A percentile compares a stretch with the other conserved stretches of the same genome.
Conservation (phyloP, 73 alveolate species). For the Durusdinium trenchii region DNA sequence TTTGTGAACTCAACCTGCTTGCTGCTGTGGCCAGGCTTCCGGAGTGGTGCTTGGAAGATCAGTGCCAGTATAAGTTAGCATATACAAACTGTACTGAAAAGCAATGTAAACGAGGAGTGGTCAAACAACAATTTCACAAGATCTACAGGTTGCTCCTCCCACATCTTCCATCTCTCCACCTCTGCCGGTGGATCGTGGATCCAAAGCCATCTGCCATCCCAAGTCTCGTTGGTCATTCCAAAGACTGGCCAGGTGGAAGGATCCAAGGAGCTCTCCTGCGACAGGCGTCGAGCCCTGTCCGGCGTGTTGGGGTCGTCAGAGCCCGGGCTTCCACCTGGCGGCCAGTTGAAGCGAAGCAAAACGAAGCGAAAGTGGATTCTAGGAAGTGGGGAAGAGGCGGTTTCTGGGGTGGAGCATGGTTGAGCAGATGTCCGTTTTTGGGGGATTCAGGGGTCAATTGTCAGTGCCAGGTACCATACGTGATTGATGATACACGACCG, state of each 20-base stretch:
- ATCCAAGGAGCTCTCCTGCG: constrained; percentile 40
- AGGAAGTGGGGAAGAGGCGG: background rate
- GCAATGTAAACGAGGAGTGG: no score
- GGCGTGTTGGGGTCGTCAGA: constrained; percentile 46
- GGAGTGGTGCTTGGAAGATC: no score
- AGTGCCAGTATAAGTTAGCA: no score
- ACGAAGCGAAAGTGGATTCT: background rate
- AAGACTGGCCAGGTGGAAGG: constrained; percentile 48
- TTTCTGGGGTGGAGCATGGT: background rate
- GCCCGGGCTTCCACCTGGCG: background rate
- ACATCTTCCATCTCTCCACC: no score
- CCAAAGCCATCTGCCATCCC: no score
- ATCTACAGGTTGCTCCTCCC: no score
- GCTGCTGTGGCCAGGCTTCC: no score
- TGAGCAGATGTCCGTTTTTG: background rate
- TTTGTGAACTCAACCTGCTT: no score
- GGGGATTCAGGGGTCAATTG: background rate
- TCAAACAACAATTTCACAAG: no score
- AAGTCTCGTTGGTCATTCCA: constrained; percentile 29
- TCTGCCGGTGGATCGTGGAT: no score
- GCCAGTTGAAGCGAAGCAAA: no score
- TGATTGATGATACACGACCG: background rate
- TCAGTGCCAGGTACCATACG: background rate
- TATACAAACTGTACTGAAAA: no score
- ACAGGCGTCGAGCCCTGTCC: constrained; percentile 24